Conservation (phyloP, 2,329 filamentous ascomycete genomes). For the Dactylellina sp. region DNA sequence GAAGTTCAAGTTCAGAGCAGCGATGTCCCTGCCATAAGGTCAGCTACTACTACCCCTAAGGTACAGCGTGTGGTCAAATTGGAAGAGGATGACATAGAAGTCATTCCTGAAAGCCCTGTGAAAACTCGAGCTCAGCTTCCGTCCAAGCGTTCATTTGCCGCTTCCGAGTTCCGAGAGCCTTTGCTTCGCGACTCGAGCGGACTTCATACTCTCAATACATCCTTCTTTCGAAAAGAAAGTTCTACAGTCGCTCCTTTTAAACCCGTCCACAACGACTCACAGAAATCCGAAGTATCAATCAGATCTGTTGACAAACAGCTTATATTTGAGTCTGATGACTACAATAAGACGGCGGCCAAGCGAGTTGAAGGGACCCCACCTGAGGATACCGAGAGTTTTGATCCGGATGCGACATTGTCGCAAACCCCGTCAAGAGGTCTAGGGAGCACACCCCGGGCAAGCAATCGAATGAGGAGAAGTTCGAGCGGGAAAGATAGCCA, state of each 20-base stretch:
- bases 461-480: not conserved
- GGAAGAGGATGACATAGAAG: slow-evolving; percentile 11
- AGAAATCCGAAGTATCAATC: slow-evolving; percentile 38
- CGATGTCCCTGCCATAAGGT: slow-evolving; percentile 9
- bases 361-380: slow-evolving; percentile 22
- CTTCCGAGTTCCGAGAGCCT: slow-evolving; percentile 16
- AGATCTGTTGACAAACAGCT: slow-evolving; percentile 47
- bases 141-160: not conserved
- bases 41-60: slow-evolving; percentile 8
- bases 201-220: slow-evolving; percentile 36
- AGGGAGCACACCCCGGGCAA: slow-evolving; percentile 17
- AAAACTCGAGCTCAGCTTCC: not conserved
- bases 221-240: slow-evolving; percentile 42
- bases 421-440: slow-evolving; percentile 16
- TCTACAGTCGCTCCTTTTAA: slow-evolving; percentile 25
- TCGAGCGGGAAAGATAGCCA: slow-evolving; percentile 22
- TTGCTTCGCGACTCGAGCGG: slow-evolving; percentile 44
- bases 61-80: slow-evolving; percentile 2
- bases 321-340: slow-evolving; percentile 35
- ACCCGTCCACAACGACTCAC: slow-evolving; percentile 29
- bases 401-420: slow-evolving; percentile 41
- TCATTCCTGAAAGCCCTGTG: slow-evolving; percentile 36
- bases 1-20: slow-evolving; percentile 39
- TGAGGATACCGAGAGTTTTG: slow-evolving; percentile 5
- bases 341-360: slow-evolving; percentile 17